A percentile compares a stretch with the other conserved stretches of the same genome.
Evolutionary conservation across 108 stramenopile species (phyloP).

Genomic region (Nannochloropsis gaditana): DNA sequence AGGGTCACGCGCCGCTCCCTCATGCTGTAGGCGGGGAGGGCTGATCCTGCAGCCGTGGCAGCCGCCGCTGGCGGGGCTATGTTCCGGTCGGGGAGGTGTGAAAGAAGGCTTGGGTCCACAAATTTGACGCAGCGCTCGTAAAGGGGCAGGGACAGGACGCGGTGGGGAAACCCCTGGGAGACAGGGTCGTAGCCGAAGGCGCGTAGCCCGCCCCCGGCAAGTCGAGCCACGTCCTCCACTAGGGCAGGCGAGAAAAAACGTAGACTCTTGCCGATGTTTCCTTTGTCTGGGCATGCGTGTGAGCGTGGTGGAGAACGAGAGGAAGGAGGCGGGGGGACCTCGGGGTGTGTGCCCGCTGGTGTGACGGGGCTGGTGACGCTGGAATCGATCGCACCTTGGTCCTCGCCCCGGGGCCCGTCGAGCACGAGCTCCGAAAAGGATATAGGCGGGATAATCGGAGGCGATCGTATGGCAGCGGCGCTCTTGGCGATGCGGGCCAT

Average conservation of each 20-base stretch:
- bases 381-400: too few relatives aligned
- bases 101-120: background rate
- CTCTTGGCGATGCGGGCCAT: background rate
- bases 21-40: background rate
- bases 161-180: background rate
- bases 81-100: background rate
- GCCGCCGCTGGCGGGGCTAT: background rate
- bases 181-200: background rate
- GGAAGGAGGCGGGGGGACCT: too few relatives aligned
- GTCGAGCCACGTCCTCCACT: background rate
- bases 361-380: too few relatives aligned
- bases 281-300: too few relatives aligned
- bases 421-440: too few relatives aligned
- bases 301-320: too few relatives aligned
- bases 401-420: too few relatives aligned
- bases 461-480: background rate
- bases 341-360: too few relatives aligned
- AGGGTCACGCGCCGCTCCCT: background rate
- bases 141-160: background rate
- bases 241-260: background rate
- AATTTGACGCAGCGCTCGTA: constrained; percentile 1
- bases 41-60: background rate
- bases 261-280: background rate
- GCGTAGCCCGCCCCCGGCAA: background rate
- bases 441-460: too few relatives aligned